Evolutionary conservation across 805 yeast genomes (phyloP).

Genomic region (Ascoidea rubescens): DNA sequence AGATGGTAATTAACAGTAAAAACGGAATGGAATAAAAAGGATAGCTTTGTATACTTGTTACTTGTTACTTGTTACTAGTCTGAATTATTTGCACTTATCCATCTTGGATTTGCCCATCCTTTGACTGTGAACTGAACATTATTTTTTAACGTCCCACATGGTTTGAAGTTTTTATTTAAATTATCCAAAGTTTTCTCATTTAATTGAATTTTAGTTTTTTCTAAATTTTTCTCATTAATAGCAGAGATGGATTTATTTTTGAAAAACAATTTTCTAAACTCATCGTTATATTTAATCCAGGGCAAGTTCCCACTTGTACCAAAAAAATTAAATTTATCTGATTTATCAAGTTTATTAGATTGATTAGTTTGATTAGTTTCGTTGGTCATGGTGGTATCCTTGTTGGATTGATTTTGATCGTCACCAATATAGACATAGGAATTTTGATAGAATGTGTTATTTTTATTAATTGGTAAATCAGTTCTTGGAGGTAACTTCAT

Average conservation of each 20-base stretch:
- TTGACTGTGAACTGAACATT: slow-evolving; percentile 31
- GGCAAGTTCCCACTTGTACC: slow-evolving; percentile 1
- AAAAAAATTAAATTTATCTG: background rate
- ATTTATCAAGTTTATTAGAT: background rate
- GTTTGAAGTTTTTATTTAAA: slow-evolving; percentile 9
- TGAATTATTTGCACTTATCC: slow-evolving; percentile 16
- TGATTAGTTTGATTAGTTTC: background rate
- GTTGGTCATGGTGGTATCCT: background rate
- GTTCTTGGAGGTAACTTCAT: slow-evolving; percentile 9
- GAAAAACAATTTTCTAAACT: background rate
- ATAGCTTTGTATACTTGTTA: no score
- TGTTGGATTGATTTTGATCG: background rate
- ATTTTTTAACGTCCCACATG: slow-evolving; percentile 16
- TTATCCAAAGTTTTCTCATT: background rate
- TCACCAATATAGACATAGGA: slow-evolving; percentile 3
- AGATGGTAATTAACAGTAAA: no score
- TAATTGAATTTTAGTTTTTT: slow-evolving; percentile 4
- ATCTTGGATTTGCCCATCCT: slow-evolving; percentile 35
- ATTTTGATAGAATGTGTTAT: background rate
- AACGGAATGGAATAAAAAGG: no score
- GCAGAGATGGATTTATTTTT: background rate
- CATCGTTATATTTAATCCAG: slow-evolving; percentile 8
- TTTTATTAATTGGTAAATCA: slow-evolving; percentile 3
- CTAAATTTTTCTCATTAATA: background rate
- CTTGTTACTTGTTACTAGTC: no score